These are phyloP conservation scores for Carex kokanica DNA, from an alignment of 176 grass and related monocot genomes.

Conservation along the genomic window DNA sequence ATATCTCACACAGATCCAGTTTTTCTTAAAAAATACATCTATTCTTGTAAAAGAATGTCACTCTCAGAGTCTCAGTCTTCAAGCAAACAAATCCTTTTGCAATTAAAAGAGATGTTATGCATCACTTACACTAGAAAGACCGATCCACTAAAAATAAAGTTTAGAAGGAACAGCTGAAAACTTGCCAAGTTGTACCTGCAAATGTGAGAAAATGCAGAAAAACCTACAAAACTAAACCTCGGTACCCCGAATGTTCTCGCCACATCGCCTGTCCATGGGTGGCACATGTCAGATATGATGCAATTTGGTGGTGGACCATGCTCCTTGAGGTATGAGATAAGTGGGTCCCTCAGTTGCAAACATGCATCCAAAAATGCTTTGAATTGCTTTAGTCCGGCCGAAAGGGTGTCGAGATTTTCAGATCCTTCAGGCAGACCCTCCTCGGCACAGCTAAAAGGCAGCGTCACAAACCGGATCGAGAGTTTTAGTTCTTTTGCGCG, in stretches of 20 bases:
- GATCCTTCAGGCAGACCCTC: too few relatives aligned
- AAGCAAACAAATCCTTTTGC: neutral
- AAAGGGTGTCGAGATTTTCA: too few relatives aligned
- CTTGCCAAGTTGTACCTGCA: slow-evolving; percentile 20
- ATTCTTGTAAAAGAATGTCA: neutral
- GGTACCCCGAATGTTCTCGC: slow-evolving; percentile 35
- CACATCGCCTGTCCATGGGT: slow-evolving; percentile 29
- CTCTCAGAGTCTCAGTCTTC: neutral
- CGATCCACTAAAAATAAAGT: neutral
- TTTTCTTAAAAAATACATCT: neutral
- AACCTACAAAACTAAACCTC: slow-evolving; percentile 30
- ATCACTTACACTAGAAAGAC: neutral
- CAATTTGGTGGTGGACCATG: slow-evolving; percentile 9
- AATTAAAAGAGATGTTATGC: neutral
- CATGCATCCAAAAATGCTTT: slow-evolving; percentile 18
- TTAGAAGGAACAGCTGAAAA: neutral
- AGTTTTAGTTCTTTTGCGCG: neutral
- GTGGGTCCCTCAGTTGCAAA: slow-evolving; percentile 31
- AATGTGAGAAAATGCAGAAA: slow-evolving; percentile 37
- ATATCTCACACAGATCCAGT: neutral
- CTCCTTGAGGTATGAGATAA: slow-evolving; percentile 22
- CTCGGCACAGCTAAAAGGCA: too few relatives aligned
- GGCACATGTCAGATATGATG: slow-evolving; percentile 35
- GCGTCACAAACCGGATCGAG: slow-evolving; percentile 16
- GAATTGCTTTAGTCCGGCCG: neutral